Conservation (phyloP, 2,329 filamentous ascomycete species). For the Scortechinia acanthostroma region DNA sequence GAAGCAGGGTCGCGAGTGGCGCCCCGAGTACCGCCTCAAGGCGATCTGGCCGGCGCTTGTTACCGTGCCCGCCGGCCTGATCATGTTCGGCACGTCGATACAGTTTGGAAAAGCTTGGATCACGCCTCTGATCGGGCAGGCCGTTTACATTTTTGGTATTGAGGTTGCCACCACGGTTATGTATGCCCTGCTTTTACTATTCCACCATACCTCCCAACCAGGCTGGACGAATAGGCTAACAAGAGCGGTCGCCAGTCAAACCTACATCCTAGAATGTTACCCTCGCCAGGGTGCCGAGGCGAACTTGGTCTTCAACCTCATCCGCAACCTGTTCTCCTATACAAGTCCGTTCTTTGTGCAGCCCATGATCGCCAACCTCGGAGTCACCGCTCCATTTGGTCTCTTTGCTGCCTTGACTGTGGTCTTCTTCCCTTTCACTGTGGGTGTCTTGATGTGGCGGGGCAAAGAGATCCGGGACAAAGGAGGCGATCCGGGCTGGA, state of each 20-base stretch:
- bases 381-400: constrained; percentile 3
- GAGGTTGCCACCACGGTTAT: constrained; percentile 6
- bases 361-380: neutral
- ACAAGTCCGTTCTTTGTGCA: constrained; percentile 5
- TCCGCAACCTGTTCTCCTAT: constrained; percentile 5
- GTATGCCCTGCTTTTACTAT: constrained; percentile 1
- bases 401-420: constrained; percentile 4
- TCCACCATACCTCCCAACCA: too few species aligned
- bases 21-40: constrained; percentile 4
- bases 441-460: constrained; percentile 6
- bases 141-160: constrained; percentile 6
- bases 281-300: constrained; percentile 5
- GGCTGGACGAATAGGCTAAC: too few species aligned
- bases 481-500: too few species aligned
- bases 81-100: constrained; percentile 5
- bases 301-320: constrained; percentile 5
- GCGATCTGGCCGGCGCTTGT: constrained; percentile 4
- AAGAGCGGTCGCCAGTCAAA: constrained; percentile 3
- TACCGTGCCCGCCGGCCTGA: neutral
- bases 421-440: constrained; percentile 5
- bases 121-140: constrained; percentile 5
- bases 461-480: constrained; percentile 4
- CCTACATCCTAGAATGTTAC: constrained; percentile 6
- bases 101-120: constrained; percentile 5
- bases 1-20: constrained; percentile 4